A percentile compares a stretch with the other conserved stretches of the same genome.
phyloP scores from a whole-genome alignment of 305 asterid genomes.

The Andrographis paniculata region DNA sequence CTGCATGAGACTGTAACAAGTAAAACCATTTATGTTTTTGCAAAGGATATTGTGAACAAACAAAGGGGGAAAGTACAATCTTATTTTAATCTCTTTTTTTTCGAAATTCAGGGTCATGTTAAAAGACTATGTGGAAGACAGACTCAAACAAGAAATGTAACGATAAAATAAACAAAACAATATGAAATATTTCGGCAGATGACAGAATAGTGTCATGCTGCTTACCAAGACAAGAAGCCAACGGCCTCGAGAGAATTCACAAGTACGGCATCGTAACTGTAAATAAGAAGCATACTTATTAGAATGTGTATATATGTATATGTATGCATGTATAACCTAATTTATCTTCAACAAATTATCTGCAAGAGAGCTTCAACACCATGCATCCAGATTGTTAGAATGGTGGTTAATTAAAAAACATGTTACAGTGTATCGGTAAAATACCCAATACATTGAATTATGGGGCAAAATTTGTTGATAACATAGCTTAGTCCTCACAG shows the following conservation, averaged over 20 bases:
- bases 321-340: too few species aligned
- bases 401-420: too few species aligned
- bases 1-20: constrained; percentile 79
- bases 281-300: not conserved
- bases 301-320: not conserved
- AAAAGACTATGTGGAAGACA: not conserved
- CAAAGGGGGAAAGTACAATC: too few species aligned
- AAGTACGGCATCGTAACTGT: constrained; percentile 81
- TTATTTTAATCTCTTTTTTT: too few species aligned
- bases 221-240: constrained; percentile 60
- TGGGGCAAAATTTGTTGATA: constrained; percentile 1
- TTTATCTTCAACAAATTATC: too few species aligned
- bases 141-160: not conserved
- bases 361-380: too few species aligned
- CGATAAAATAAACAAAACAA: too few species aligned
- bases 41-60: not conserved
- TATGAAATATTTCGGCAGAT: not conserved
- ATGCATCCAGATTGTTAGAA: too few species aligned
- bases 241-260: constrained; percentile 73
- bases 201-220: constrained; percentile 15
- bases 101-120: too few species aligned
- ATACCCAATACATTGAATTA: too few species aligned
- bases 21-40: constrained; percentile 32
- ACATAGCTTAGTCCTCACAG: not conserved
- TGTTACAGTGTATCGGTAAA: too few species aligned